Evolutionary conservation across 106 monocot genomes (phyloP).

Genomic region (Amphibolis antarctica): DNA sequence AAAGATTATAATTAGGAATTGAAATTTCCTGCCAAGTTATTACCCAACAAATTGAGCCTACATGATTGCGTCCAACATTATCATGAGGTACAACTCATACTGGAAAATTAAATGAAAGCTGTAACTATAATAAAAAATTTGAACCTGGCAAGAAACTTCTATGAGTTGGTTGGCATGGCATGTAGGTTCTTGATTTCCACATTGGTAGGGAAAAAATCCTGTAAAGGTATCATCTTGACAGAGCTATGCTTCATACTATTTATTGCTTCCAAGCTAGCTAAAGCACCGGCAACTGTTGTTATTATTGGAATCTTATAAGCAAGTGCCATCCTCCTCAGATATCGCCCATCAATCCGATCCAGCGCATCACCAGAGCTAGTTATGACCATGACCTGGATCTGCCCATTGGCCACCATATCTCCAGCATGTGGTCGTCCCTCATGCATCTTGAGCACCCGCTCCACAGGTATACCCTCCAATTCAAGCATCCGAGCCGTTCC

Average conservation of each 20-base stretch:
- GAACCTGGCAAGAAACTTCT: background rate
- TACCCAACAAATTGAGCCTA: too few species aligned
- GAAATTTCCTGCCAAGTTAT: too few species aligned
- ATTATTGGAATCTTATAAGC: conserved; percentile 88
- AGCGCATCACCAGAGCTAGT: conserved; percentile 86
- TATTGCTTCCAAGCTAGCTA: conserved; percentile 77
- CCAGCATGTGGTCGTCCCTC: conserved; percentile 92
- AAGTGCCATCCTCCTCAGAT: conserved; percentile 68
- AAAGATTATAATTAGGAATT: too few species aligned
- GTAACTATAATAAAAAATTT: too few species aligned
- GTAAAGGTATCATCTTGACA: conserved; percentile 77
- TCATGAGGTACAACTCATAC: too few species aligned
- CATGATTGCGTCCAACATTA: too few species aligned
- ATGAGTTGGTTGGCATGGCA: conserved; percentile 27
- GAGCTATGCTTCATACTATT: conserved; percentile 56
- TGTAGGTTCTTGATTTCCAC: conserved; percentile 32
- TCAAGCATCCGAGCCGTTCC: conserved; percentile 79
- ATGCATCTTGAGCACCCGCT: conserved; percentile 88
- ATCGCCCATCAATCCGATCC: conserved; percentile 74
- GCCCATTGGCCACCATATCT: conserved; percentile 88
- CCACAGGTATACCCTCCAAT: conserved; percentile 60
- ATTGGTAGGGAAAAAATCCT: conserved; percentile 53
- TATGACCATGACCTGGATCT: conserved; percentile 90
- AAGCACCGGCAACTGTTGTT: conserved; percentile 83
- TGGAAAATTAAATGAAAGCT: too few species aligned